A percentile compares a stretch with the other conserved stretches of the same genome.
Evolutionary conservation across 2,329 filamentous ascomycete genomes (phyloP).

Genomic region (Ceratocystis diversiconidia): DNA sequence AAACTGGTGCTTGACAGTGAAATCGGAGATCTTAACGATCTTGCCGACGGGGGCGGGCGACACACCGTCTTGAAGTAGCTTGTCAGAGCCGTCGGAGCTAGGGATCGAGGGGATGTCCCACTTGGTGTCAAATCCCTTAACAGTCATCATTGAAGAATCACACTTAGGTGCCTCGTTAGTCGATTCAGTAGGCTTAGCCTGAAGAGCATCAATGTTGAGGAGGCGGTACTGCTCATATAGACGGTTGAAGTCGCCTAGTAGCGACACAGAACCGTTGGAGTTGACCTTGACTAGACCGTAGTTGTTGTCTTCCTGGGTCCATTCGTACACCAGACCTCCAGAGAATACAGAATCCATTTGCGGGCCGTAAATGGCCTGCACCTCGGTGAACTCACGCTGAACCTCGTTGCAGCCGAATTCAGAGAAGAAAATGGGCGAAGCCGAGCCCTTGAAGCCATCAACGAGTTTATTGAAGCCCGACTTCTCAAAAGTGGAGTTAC

Average conservation of each 20-base stretch:
- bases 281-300: constrained; percentile 52
- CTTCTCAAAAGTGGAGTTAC: constrained; percentile 45
- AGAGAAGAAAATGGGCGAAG: constrained; percentile 68
- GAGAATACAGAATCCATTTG: constrained; percentile 56
- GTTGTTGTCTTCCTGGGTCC: constrained; percentile 53
- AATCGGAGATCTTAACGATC: constrained; percentile 52
- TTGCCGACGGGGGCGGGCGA: constrained; percentile 47
- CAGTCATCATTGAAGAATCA: constrained; percentile 49
- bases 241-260: constrained; percentile 55
- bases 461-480: constrained; percentile 52
- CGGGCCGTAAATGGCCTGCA: constrained; percentile 53
- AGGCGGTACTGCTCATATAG: constrained; percentile 62
- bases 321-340: constrained; percentile 73
- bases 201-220: constrained; percentile 55
- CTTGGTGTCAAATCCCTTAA: constrained; percentile 55
- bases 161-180: constrained; percentile 46
- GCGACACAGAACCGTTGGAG: constrained; percentile 39
- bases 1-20: constrained; percentile 39
- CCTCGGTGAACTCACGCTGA: constrained; percentile 61
- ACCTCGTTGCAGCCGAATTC: constrained; percentile 68
- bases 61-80: constrained; percentile 66
- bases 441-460: constrained; percentile 47
- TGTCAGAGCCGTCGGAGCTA: constrained; percentile 40
- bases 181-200: constrained; percentile 41
- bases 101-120: constrained; percentile 64